These are phyloP conservation scores for Abrus pulchellus DNA, from an alignment of 306 rosid species.

Conservation along the genomic window DNA sequence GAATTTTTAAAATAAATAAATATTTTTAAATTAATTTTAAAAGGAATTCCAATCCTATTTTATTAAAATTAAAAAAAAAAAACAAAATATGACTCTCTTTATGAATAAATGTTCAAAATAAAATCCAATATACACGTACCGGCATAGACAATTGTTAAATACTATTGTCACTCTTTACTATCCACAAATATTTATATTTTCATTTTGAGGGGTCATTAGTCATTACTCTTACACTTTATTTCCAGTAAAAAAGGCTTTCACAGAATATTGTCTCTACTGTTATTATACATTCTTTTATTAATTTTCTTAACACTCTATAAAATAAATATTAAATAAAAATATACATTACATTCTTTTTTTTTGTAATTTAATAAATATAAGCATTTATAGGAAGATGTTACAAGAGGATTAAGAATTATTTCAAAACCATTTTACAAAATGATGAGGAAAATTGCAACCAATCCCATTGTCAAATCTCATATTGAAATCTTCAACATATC, in stretches of 20 bases:
- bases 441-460: background rate
- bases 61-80: background rate
- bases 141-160: background rate
- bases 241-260: background rate
- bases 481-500: constrained; percentile 69
- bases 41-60: background rate
- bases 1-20: too few species aligned
- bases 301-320: too few species aligned
- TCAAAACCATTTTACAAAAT: background rate
- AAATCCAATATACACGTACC: background rate
- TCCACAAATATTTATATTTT: background rate
- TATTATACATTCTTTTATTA: too few species aligned
- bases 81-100: background rate
- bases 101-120: background rate
- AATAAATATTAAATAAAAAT: too few species aligned
- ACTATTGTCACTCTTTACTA: background rate
- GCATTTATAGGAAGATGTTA: too few species aligned
- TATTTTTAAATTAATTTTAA: too few species aligned
- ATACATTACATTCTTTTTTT: too few species aligned
- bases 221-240: background rate
- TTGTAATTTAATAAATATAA: too few species aligned
- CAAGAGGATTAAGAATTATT: too few species aligned
- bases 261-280: background rate
- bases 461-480: constrained; percentile 24
- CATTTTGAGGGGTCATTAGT: background rate